Conservation (phyloP, 345 rosid species). For the Sisymbrium altissimum region DNA sequence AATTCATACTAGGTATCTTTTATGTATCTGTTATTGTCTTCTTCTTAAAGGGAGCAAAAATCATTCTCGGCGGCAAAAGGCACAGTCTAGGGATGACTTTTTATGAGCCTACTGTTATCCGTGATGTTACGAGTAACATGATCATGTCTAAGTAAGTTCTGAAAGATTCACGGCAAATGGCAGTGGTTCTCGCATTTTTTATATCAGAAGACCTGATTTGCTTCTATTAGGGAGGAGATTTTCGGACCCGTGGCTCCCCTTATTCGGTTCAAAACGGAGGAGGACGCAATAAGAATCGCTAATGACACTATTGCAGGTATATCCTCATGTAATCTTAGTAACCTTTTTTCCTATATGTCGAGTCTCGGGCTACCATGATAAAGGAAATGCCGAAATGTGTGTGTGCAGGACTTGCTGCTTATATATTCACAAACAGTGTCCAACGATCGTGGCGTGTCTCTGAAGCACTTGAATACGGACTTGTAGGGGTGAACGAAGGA, state of each 20-base stretch:
- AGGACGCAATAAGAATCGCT: slow-evolving; percentile 76
- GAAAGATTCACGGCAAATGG: background rate
- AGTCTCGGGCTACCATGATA: slow-evolving; percentile 2
- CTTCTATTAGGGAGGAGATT: slow-evolving; percentile 67
- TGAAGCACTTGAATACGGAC: slow-evolving; percentile 93
- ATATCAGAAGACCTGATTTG: background rate
- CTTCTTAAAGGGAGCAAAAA: slow-evolving; percentile 77
- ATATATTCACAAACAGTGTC: slow-evolving; percentile 77
- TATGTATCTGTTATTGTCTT: slow-evolving; percentile 19
- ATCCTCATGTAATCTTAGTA: slow-evolving; percentile 1
- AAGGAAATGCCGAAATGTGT: background rate
- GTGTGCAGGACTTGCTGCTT: slow-evolving; percentile 86
- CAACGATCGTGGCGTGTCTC: slow-evolving; percentile 88
- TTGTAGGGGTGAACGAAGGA: slow-evolving; percentile 92
- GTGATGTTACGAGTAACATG: slow-evolving; percentile 67
- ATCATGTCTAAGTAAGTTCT: slow-evolving; percentile 61
- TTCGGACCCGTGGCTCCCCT: slow-evolving; percentile 98
- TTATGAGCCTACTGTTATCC: slow-evolving; percentile 87
- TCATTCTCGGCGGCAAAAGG: slow-evolving; percentile 85
- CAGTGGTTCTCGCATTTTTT: background rate
- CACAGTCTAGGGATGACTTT: slow-evolving; percentile 92
- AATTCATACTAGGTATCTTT: background rate
- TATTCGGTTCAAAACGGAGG: slow-evolving; percentile 77
- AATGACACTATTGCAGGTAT: slow-evolving; percentile 87
- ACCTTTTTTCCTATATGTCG: background rate